Percentiles rank a stretch among this genome's conserved stretches.
Evolutionary conservation across 179 eudicot genomes (phyloP).

Genomic region (Beta lomatogona): DNA sequence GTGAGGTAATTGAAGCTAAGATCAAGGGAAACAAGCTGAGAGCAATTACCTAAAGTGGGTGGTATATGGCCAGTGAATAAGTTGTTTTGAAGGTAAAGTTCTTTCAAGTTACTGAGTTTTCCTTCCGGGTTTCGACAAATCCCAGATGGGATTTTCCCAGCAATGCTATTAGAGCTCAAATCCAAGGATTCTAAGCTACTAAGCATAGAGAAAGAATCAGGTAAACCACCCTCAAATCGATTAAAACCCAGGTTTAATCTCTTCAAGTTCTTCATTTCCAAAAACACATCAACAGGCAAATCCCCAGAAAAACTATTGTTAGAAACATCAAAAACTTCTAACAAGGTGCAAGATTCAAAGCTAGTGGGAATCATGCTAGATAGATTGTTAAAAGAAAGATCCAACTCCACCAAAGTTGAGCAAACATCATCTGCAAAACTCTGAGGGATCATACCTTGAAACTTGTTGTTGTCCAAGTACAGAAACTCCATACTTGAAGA

Average conservation of each 20-base stretch:
- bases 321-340: constrained; percentile 58
- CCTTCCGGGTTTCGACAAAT: constrained; percentile 46
- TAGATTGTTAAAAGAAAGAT: constrained; percentile 64
- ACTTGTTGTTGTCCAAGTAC: constrained; percentile 48
- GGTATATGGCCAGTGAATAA: constrained; percentile 59
- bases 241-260: constrained; percentile 49
- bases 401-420: constrained; percentile 51
- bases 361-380: constrained; percentile 62
- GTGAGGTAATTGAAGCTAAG: constrained; percentile 73
- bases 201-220: constrained; percentile 46
- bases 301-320: constrained; percentile 72
- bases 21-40: constrained; percentile 73
- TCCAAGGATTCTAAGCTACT: constrained; percentile 56
- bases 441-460: constrained; percentile 47
- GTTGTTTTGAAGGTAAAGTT: constrained; percentile 71
- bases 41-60: constrained; percentile 57
- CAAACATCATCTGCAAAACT: constrained; percentile 47
- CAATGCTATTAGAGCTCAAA: constrained; percentile 67
- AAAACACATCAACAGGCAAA: constrained; percentile 57
- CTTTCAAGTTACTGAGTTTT: constrained; percentile 35
- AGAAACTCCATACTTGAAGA: constrained; percentile 47
- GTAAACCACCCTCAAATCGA: constrained; percentile 56
- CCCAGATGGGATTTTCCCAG: constrained; percentile 60
- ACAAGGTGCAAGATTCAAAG: constrained; percentile 51
- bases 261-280: constrained; percentile 54